Conservation (phyloP, 2,329 filamentous ascomycete species). For the Fusarium sarcochroum region DNA sequence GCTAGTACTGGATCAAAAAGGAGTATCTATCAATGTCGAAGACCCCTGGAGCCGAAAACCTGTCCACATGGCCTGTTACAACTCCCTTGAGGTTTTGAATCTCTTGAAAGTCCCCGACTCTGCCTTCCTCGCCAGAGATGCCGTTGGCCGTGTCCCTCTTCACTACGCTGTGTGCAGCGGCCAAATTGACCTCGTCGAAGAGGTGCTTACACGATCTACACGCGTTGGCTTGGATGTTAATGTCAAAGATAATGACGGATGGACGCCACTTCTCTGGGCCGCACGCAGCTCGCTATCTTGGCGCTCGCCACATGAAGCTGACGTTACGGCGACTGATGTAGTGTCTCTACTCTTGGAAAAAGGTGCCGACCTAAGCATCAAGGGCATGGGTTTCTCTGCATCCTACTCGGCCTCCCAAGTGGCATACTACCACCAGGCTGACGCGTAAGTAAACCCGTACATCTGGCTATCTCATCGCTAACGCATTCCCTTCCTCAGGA, state of each 20-base stretch:
- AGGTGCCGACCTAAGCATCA: neutral
- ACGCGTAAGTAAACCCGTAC: neutral
- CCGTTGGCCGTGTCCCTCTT: conserved; percentile 5
- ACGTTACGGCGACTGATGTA: neutral
- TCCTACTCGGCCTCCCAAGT: neutral
- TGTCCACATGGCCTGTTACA: conserved; percentile 20
- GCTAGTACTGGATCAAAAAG: neutral
- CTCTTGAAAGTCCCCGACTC: conserved; percentile 9
- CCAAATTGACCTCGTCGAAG: neutral
- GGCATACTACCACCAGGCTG: neutral
- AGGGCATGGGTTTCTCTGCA: neutral
- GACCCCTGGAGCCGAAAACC: neutral
- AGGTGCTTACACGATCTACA: conserved; percentile 2
- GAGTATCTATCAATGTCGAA: neutral
- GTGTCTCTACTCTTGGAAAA: neutral
- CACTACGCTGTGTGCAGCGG: conserved; percentile 16
- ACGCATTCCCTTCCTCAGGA: neutral
- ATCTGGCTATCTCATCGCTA: neutral
- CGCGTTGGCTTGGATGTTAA: conserved; percentile 1
- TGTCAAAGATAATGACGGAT: conserved; percentile 14
- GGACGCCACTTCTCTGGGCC: conserved; percentile 27
- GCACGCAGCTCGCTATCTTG: neutral
- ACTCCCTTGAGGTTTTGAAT: conserved; percentile 8
- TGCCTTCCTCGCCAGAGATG: conserved; percentile 3
- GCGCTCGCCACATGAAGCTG: too few relatives aligned